Evolutionary conservation across 2,329 filamentous ascomycete genomes (phyloP).

Genomic region (Beauveria asiatica): DNA sequence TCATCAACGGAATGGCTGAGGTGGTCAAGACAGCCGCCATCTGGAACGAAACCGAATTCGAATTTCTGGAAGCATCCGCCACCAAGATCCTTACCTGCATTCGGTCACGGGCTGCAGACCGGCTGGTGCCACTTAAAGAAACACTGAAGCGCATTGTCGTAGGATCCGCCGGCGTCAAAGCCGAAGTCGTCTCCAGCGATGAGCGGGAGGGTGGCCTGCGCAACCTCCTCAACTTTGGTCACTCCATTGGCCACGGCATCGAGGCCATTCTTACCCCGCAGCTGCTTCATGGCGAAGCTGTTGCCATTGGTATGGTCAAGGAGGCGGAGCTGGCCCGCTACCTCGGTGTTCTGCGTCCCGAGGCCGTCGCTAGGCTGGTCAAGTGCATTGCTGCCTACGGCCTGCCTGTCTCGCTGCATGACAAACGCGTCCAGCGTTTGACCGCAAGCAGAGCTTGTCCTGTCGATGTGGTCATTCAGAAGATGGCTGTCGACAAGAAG

Average conservation of each 20-base stretch:
- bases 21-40: conserved; percentile 97
- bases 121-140: conserved; percentile 62
- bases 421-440: conserved; percentile 72
- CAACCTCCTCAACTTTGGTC: conserved; percentile 94
- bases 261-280: conserved; percentile 94
- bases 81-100: conserved; percentile 54
- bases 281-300: conserved; percentile 88
- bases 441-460: conserved; percentile 83
- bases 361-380: conserved; percentile 77
- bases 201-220: conserved; percentile 89
- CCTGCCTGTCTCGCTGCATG: conserved; percentile 74
- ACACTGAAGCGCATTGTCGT: conserved; percentile 73
- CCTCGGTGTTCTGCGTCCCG: conserved; percentile 74
- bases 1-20: conserved; percentile 98
- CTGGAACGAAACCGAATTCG: conserved; percentile 84
- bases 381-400: conserved; percentile 96
- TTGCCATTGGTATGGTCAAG: conserved; percentile 97
- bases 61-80: conserved; percentile 73
- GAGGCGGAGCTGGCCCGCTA: conserved; percentile 90
- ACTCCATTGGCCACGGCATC: conserved; percentile 94
- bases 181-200: conserved; percentile 86
- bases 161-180: conserved; percentile 88
- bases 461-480: conserved; percentile 74
- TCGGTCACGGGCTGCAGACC: conserved; percentile 32
- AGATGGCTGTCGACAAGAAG: conserved; percentile 99